Evolutionary conservation across 345 rosid species (phyloP).

Genomic region (Toxicodendron radicans): DNA sequence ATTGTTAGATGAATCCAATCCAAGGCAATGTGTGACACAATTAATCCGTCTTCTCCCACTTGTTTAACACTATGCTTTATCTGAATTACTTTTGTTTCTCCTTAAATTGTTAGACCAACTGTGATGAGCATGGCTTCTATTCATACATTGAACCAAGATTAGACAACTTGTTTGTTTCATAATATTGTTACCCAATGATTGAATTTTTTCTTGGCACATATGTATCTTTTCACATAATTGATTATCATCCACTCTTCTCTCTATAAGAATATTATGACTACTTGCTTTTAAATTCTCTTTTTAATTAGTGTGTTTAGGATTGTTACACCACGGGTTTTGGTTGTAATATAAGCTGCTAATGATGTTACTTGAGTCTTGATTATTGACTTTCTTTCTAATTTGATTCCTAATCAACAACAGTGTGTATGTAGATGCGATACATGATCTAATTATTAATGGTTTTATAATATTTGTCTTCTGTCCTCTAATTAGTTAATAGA

Average conservation of each 20-base stretch:
- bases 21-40: too few relatives aligned
- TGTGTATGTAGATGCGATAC: background rate
- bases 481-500: background rate
- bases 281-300: background rate
- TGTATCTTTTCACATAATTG: background rate
- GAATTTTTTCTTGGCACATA: background rate
- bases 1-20: too few relatives aligned
- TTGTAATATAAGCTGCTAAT: background rate
- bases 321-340: background rate
- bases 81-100: too few relatives aligned
- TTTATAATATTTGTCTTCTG: background rate
- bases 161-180: background rate
- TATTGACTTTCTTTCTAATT: background rate
- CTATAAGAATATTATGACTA: background rate
- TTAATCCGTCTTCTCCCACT: too few relatives aligned
- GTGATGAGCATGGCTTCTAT: background rate
- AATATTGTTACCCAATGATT: background rate
- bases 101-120: background rate
- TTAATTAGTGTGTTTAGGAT: background rate
- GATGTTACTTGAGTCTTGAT: background rate
- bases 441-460: background rate
- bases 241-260: background rate
- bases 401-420: background rate
- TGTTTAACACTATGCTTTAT: too few relatives aligned
- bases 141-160: background rate